Conservation (phyloP, 2,329 filamentous ascomycete genomes). For the Dryadomyces quercus-mongolicae region DNA sequence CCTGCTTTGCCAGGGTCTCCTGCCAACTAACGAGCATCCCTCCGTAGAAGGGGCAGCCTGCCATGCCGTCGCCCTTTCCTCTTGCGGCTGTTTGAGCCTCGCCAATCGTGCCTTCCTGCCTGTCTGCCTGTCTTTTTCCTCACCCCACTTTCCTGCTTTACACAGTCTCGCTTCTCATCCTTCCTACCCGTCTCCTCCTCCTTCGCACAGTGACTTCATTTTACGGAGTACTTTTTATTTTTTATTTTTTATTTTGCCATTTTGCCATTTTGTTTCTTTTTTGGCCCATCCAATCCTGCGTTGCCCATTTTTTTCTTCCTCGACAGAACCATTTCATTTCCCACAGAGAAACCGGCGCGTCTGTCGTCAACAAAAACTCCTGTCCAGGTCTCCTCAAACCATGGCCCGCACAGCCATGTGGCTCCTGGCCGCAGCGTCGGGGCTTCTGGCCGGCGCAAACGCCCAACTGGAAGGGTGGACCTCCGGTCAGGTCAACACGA, state of each 20-base stretch:
- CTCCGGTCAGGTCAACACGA: constrained; percentile 39
- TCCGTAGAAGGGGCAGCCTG: too few relatives aligned
- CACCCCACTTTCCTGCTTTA: background rate
- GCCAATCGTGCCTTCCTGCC: too few relatives aligned
- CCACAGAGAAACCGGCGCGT: too few relatives aligned
- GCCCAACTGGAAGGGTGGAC: constrained; percentile 38
- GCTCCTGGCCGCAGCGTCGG: constrained; percentile 8
- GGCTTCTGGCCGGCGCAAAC: constrained; percentile 17
- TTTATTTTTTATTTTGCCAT: background rate
- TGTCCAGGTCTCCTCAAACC: too few relatives aligned
- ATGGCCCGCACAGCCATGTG: background rate
- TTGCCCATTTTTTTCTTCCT: background rate
- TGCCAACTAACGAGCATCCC: too few relatives aligned
- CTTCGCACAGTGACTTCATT: too few relatives aligned
- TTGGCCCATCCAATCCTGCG: too few relatives aligned
- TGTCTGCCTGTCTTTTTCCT: background rate
- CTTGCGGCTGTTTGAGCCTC: background rate
- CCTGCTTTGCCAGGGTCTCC: too few relatives aligned
- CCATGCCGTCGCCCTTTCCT: background rate
- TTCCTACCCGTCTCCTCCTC: background rate
- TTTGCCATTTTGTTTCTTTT: background rate
- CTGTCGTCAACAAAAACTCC: too few relatives aligned
- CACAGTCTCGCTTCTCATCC: background rate
- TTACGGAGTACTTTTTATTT: background rate
- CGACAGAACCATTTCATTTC: background rate